Percentiles rank a stretch among this genome's conserved stretches.
Conservation (phyloP, 1,284 basidiomycete genomes). For the Taiwanofungus camphoratus region DNA sequence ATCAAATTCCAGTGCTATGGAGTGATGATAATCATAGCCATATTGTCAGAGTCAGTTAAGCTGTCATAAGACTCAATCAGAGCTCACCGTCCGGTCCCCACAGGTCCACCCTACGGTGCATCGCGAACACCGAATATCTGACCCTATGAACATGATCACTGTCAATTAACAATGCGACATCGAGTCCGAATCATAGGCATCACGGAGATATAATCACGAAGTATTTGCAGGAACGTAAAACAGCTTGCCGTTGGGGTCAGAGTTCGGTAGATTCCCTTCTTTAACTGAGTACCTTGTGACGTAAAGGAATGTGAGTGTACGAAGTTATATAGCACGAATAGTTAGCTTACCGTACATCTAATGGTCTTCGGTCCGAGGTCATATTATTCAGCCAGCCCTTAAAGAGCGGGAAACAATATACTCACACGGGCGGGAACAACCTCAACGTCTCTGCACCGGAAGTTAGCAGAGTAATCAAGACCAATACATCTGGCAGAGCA, state of each 20-base stretch:
- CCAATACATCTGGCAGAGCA: neutral
- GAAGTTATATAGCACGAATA: neutral
- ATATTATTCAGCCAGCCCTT: neutral
- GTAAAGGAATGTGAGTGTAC: neutral
- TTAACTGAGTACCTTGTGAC: conserved; percentile 14
- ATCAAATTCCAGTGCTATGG: conserved; percentile 44
- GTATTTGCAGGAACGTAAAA: conserved; percentile 22
- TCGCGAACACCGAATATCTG: conserved; percentile 22
- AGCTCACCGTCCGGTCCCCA: conserved; percentile 26
- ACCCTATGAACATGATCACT: conserved; percentile 13
- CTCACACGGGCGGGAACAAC: conserved; percentile 32
- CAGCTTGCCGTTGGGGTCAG: conserved; percentile 18
- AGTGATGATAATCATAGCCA: neutral
- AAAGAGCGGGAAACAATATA: conserved; percentile 18
- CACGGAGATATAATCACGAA: conserved; percentile 8
- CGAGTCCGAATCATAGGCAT: neutral
- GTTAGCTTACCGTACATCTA: conserved; percentile 19
- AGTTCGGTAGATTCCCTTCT: conserved; percentile 19
- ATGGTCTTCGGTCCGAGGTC: conserved; percentile 18
- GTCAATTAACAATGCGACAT: neutral
- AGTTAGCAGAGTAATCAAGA: neutral
- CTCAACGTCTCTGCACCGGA: conserved; percentile 23
- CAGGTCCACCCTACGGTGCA: conserved; percentile 26
- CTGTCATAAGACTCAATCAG: neutral
- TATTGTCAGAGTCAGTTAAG: neutral